Percentiles rank a stretch among this genome's conserved stretches.
Evolutionary conservation across 805 yeast genomes (phyloP).

Genomic region (Candida coleopterorum): DNA sequence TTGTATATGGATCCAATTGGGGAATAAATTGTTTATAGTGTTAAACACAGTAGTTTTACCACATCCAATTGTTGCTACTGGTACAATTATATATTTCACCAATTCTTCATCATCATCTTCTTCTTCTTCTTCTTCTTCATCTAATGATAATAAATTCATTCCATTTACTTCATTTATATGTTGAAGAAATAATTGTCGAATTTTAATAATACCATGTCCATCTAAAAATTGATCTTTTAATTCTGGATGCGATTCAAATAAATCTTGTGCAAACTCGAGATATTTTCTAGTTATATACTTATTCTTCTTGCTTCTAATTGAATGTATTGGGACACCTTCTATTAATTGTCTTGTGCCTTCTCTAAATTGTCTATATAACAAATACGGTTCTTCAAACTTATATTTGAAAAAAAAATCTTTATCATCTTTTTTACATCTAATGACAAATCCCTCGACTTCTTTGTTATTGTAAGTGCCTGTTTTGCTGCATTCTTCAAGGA

Average conservation of each 20-base stretch:
- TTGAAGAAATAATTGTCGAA: conserved; percentile 62
- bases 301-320: conserved; percentile 44
- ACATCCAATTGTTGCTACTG: conserved; percentile 89
- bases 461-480: conserved; percentile 67
- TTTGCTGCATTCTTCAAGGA: conserved; percentile 51
- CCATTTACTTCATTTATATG: conserved; percentile 45
- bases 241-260: conserved; percentile 47
- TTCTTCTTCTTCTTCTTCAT: conserved; percentile 17
- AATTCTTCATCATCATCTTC: conserved; percentile 18
- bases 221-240: conserved; percentile 41
- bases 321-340: conserved; percentile 22
- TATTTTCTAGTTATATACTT: conserved; percentile 61
- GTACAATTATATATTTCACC: conserved; percentile 63
- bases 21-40: conserved; percentile 52
- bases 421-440: conserved; percentile 50
- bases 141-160: conserved; percentile 49
- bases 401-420: conserved; percentile 78
- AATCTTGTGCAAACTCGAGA: conserved; percentile 57
- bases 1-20: conserved; percentile 68
- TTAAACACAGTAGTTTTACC: conserved; percentile 85
- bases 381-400: conserved; percentile 93
- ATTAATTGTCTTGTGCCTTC: conserved; percentile 71
- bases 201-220: conserved; percentile 69
- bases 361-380: conserved; percentile 85
- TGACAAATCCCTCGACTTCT: conserved; percentile 92